phyloP scores from a whole-genome alignment of 768 basidiomycete species.

The Agaricus sinodeliciosus region DNA sequence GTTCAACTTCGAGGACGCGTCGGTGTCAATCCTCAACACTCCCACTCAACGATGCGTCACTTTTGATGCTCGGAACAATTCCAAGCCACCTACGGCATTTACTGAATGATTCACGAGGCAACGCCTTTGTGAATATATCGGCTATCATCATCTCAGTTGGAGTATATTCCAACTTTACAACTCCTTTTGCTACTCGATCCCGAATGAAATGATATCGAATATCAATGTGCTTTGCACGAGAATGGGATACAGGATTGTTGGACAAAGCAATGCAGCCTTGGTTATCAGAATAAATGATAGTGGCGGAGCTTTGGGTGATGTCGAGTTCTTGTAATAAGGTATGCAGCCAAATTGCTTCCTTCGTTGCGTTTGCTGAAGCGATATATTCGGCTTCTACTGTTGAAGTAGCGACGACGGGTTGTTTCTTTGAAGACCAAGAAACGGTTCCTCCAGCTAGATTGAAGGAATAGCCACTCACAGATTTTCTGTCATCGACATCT shows the following conservation, averaged over 20 bases:
- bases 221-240: conserved; percentile 30
- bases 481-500: conserved; percentile 15
- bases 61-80: too few relatives aligned
- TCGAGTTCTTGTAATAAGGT: conserved; percentile 6
- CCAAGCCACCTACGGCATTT: too few relatives aligned
- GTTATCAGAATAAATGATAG: conserved; percentile 15
- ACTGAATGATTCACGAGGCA: too few relatives aligned
- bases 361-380: conserved; percentile 21
- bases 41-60: too few relatives aligned
- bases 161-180: too few relatives aligned
- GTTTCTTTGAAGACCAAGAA: conserved; percentile 26
- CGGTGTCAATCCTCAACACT: too few relatives aligned
- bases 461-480: conserved; percentile 26
- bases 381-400: conserved; percentile 31
- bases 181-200: conserved; percentile 14
- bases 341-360: conserved; percentile 15
- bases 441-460: conserved; percentile 20
- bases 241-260: conserved; percentile 22
- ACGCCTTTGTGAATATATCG: too few relatives aligned
- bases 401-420: conserved; percentile 26
- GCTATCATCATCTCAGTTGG: too few relatives aligned
- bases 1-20: too few relatives aligned
- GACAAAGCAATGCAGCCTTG: conserved; percentile 17
- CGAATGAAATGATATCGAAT: conserved; percentile 27
- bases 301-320: background rate